Evolutionary conservation across 441 rosid genomes (phyloP).

Genomic region (Pelargonium cotyledonis): DNA sequence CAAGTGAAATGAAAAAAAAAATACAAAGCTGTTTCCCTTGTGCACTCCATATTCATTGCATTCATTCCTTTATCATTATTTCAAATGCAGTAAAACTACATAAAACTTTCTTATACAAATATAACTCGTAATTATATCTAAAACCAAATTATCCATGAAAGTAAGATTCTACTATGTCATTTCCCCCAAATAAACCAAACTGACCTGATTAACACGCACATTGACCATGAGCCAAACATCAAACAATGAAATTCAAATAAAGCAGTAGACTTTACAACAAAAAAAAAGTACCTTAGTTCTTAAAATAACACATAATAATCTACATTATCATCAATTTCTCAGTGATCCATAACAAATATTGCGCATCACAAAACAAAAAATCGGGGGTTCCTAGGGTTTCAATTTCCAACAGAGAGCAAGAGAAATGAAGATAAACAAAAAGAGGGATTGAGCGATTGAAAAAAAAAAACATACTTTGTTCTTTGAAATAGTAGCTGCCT

Average conservation of each 20-base stretch:
- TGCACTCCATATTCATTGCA: neutral
- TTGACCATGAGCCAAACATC: neutral
- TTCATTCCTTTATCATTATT: neutral
- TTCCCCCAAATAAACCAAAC: neutral
- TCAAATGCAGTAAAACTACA: neutral
- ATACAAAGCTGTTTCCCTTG: neutral
- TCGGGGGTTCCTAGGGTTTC: neutral
- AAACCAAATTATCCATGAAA: neutral
- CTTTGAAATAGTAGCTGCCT: conserved; percentile 71
- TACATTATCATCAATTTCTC: neutral
- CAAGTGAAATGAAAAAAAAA: neutral
- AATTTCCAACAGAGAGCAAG: neutral
- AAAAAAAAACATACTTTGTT: conserved; percentile 15
- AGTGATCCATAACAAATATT: no score
- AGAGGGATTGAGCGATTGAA: conserved; percentile 6
- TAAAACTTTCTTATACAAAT: neutral
- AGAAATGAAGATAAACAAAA: conserved; percentile 1
- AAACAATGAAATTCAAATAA: neutral
- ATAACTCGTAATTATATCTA: neutral
- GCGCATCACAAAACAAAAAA: no score
- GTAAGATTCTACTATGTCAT: neutral
- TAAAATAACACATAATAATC: neutral
- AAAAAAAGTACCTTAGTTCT: neutral
- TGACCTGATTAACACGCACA: neutral
- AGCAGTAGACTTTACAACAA: neutral